Conservation (phyloP, 2,329 filamentous ascomycete genomes). For the Cladosporium sp. region DNA sequence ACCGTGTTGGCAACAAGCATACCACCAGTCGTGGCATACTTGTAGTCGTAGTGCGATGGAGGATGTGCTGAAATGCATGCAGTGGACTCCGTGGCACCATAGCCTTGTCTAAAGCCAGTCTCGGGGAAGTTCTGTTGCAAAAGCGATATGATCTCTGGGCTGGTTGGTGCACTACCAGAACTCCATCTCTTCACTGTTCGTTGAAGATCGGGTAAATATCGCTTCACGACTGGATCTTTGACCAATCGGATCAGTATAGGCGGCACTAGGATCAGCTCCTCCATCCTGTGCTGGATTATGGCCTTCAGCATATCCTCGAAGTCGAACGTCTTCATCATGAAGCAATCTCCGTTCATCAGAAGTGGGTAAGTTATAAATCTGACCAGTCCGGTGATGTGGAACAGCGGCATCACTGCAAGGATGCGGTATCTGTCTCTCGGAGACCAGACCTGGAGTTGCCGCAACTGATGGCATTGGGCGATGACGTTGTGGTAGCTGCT, state of each 20-base stretch:
- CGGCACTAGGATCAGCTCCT: slow-evolving; percentile 59
- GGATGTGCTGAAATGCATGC: slow-evolving; percentile 64
- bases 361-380: slow-evolving; percentile 63
- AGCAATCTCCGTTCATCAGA: slow-evolving; percentile 61
- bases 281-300: slow-evolving; percentile 52
- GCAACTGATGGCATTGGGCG: slow-evolving; percentile 61
- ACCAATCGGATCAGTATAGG: slow-evolving; percentile 62
- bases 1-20: slow-evolving; percentile 59
- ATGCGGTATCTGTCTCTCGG: slow-evolving; percentile 48
- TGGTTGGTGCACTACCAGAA: slow-evolving; percentile 61
- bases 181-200: slow-evolving; percentile 53
- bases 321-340: slow-evolving; percentile 64
- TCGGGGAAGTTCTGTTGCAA: slow-evolving; percentile 57
- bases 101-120: slow-evolving; percentile 65
- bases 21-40: slow-evolving; percentile 58
- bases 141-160: slow-evolving; percentile 56
- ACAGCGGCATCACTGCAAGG: slow-evolving; percentile 59
- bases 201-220: slow-evolving; percentile 55
- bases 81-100: slow-evolving; percentile 69
- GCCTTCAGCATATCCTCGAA: slow-evolving; percentile 57
- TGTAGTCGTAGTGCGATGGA: slow-evolving; percentile 56
- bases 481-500: slow-evolving; percentile 54
- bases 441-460: slow-evolving; percentile 47
- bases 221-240: slow-evolving; percentile 53
- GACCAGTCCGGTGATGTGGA: slow-evolving; percentile 63